These are phyloP conservation scores for Talaromyces borbonicus DNA, from an alignment of 495 filamentous ascomycete genomes.

Conservation along the genomic window DNA sequence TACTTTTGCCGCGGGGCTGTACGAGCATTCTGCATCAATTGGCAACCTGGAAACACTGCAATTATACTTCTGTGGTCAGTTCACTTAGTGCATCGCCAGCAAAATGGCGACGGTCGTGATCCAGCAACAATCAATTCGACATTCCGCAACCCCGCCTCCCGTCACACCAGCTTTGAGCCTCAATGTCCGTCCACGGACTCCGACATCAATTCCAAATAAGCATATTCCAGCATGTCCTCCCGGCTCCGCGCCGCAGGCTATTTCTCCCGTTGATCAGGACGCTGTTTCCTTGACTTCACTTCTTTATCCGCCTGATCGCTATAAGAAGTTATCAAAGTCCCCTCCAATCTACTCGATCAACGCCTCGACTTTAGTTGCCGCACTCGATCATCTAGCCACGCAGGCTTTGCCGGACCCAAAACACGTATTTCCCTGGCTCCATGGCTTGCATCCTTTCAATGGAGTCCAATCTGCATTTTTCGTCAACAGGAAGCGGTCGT, in stretches of 20 bases:
- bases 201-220: constrained; percentile 76
- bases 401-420: constrained; percentile 76
- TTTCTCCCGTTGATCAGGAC: constrained; percentile 45
- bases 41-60: too few relatives aligned
- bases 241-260: constrained; percentile 49
- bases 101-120: constrained; percentile 44
- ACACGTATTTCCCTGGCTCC: constrained; percentile 92
- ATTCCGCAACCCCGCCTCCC: constrained; percentile 35
- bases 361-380: constrained; percentile 54
- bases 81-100: background rate
- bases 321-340: constrained; percentile 42
- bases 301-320: constrained; percentile 63
- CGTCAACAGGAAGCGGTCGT: constrained; percentile 57
- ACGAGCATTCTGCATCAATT: too few relatives aligned
- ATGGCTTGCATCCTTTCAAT: constrained; percentile 87
- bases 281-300: constrained; percentile 46
- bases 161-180: constrained; percentile 30
- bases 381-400: constrained; percentile 61
- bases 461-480: constrained; percentile 86
- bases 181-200: constrained; percentile 23
- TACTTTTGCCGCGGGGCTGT: too few relatives aligned
- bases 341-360: constrained; percentile 66
- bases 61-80: too few relatives aligned
- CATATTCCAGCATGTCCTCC: constrained; percentile 80
- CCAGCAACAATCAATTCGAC: constrained; percentile 36